Evolutionary conservation across 352 stramenopile species (phyloP), one percentile per base, ranked within the genome.

Genomic region (Detonula confervacea): DNA sequence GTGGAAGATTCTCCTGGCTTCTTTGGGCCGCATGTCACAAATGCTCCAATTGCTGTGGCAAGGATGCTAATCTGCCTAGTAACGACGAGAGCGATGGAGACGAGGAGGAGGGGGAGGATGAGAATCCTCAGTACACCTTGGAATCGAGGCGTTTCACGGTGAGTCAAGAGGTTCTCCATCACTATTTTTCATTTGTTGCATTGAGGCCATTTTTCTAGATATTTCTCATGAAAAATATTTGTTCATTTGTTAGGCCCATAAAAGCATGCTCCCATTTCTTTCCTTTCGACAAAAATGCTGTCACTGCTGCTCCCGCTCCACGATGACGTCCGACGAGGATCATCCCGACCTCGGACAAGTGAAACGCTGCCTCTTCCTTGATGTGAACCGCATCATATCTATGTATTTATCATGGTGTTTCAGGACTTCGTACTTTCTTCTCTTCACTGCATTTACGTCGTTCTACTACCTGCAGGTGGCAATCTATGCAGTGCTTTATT

Each of bases 341-440:
- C 14, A 49, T 16, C 39, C 42, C 22, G 42, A 24, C n/a, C 25
- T 37, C 42, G n/a, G 18, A 35, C 5, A 14, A 11, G 11, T 29
- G 1, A 16, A 59, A 22, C 27, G 51, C 37, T 47, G n/a, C n/a
- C n/a, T 39, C 14, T 56, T 44, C 30, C 1, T 66, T n/a, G 65
- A 74, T 37, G 61, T 79, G 25, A 73, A 79, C 39, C 2, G 2
- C 11, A n/a, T 66, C 54, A 75, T 81, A 6, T 76, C 66, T 22
- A 44, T 56, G 22, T 81, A 71, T 60, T 30, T 81, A 22, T 70
- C 64, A 2, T 81, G 59, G 24, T 62, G 18, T 27, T 73, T 76
- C 51, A 42, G 63, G 6, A 6, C n/a, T 18, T 81, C 63, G 8
- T 81, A 72, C 55, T 70, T 76, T 54, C 16, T 72, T 0, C 27